Evolutionary conservation across 2,329 filamentous ascomycete genomes (phyloP), one percentile per base, ranked within the genome.

Genomic region (Cladophialophora yegresii): DNA sequence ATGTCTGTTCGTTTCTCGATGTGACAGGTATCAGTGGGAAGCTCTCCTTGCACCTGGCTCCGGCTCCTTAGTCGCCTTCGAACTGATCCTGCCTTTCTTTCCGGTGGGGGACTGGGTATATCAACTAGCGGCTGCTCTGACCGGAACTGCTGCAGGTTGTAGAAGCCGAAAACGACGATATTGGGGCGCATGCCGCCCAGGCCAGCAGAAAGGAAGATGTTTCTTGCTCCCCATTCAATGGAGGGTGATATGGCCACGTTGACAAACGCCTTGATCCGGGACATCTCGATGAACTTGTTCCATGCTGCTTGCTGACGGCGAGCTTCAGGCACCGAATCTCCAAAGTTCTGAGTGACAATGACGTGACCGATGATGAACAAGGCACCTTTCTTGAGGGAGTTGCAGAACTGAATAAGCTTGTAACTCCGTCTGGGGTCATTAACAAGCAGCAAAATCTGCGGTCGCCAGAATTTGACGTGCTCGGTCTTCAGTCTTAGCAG

Each of bases 401-500:
- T 96, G 77, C 92, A 96, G 71, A 96, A 96, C 64, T 93, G 90
- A 2, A 96, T 93, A 47, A 96, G 83, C 49, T 90, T 88, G 59
- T 90, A 92, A 73, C 95, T 90, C 5, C 84, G 84, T n/a, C 92
- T 84, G 3, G 91, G 89, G 71, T 95, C 86, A 73, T 93, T 95
- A 68, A 95, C 86, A 59, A 96, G 85, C 0, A 96, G 82, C 54
- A 96, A 84, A 50, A 96, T 93, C 69, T 96, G 92, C 0, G 92
- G 92, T 58, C 92, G 84, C 92, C 92, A 96, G 74, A 96, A 96
- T 73, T 96, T 96, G 76, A 96, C 92, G 73, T 96, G 92, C 71
- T 96, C 92, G 40, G 91, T 91, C 56, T 87, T 88, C 32, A 96
- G 80, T n/a, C 91, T 86, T 32, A 96, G 80, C 32, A 96, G 78